phyloP scores from a whole-genome alignment of 2,329 filamentous ascomycete genomes.

The Mariannaea elegans region DNA sequence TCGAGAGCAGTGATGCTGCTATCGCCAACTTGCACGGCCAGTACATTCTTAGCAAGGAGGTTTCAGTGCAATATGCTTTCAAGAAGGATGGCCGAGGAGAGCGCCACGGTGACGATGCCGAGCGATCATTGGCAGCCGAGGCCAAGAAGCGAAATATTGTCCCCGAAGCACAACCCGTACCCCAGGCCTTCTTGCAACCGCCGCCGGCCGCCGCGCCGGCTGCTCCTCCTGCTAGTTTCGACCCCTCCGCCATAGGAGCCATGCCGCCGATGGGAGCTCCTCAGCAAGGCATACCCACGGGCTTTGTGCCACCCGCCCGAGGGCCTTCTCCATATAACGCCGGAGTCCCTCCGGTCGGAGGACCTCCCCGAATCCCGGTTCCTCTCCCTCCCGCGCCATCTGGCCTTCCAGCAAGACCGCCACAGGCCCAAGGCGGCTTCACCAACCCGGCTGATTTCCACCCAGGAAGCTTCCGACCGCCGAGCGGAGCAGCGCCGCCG shows the following conservation, averaged over 20 bases:
- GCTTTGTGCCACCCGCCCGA: conserved; percentile 49
- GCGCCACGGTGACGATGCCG: conserved; percentile 92
- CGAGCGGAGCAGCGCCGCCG: conserved; percentile 45
- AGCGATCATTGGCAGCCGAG: conserved; percentile 89
- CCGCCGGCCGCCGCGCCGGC: conserved; percentile 39
- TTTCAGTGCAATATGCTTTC: conserved; percentile 97
- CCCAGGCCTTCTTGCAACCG: conserved; percentile 71
- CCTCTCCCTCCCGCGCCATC: conserved; percentile 59
- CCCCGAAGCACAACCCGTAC: conserved; percentile 79
- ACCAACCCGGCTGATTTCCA: conserved; percentile 60
- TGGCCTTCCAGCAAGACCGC: conserved; percentile 60
- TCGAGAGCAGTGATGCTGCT: conserved; percentile 92
- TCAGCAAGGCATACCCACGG: conserved; percentile 48
- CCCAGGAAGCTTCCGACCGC: conserved; percentile 52
- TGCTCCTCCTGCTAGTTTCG: conserved; percentile 45
- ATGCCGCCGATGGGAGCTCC: conserved; percentile 41
- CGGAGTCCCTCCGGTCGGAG: conserved; percentile 38
- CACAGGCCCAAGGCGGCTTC: conserved; percentile 55
- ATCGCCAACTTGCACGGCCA: conserved; percentile 94
- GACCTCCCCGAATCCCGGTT: conserved; percentile 41
- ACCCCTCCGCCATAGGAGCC: conserved; percentile 43
- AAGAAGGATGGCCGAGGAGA: conserved; percentile 99
- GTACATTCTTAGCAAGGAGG: conserved; percentile 96
- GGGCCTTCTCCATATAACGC: conserved; percentile 48
- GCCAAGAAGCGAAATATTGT: conserved; percentile 95